Evolutionary conservation across 2,329 filamentous ascomycete genomes (phyloP).

Genomic region (Fusarium hainanense): DNA sequence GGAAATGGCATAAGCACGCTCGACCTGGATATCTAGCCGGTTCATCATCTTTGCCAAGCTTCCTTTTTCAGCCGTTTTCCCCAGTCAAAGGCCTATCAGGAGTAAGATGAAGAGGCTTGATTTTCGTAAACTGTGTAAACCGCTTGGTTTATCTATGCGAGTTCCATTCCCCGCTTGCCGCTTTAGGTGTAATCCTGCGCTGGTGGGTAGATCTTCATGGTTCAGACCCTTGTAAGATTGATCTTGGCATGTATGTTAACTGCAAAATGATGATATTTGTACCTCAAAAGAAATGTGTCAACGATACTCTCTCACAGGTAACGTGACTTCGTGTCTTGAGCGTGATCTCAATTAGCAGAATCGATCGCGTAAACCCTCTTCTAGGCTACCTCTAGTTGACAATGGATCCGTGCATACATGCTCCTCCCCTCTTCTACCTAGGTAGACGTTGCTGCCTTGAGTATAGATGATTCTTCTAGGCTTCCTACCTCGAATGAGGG

Average conservation of each 20-base stretch:
- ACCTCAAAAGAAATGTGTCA: neutral
- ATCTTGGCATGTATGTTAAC: neutral
- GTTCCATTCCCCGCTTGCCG: neutral
- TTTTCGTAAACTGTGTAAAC: neutral
- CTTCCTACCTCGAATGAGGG: neutral
- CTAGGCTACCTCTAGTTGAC: neutral
- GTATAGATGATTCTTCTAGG: neutral
- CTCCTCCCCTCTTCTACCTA: neutral
- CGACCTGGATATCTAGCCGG: neutral
- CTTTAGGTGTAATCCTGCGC: neutral
- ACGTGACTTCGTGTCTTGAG: neutral
- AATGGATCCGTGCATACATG: neutral
- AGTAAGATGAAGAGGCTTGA: neutral
- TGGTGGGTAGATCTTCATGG: neutral
- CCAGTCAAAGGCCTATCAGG: neutral
- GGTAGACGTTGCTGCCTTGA: neutral
- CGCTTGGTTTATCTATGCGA: neutral
- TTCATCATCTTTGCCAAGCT: neutral
- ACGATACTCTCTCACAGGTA: neutral
- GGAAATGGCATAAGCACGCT: neutral
- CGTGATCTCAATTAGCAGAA: neutral
- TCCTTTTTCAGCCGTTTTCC: neutral
- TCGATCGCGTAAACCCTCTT: neutral
- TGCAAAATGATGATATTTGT: neutral
- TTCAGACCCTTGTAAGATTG: neutral